Conservation (phyloP, 495 filamentous ascomycete genomes). For the Aspergillus nanangensis region DNA sequence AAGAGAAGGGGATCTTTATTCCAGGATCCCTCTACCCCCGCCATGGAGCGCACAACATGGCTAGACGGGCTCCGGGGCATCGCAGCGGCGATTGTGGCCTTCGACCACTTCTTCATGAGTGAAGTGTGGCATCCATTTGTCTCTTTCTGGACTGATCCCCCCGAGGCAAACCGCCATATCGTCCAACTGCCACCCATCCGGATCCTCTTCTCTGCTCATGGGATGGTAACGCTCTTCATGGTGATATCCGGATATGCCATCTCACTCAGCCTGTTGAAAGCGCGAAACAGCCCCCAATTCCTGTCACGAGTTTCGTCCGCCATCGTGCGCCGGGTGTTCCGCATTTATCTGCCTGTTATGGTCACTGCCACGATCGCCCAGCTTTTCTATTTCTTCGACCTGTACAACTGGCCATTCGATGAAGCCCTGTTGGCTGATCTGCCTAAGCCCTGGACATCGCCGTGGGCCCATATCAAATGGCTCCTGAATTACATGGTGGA, state of each 20-base stretch:
- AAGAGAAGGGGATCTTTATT: too few relatives aligned
- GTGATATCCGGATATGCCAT: constrained; percentile 60
- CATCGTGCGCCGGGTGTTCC: constrained; percentile 48
- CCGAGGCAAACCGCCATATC: constrained; percentile 36
- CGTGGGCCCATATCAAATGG: constrained; percentile 17
- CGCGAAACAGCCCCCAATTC: constrained; percentile 33
- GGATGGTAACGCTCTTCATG: constrained; percentile 62
- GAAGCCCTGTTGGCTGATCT: constrained; percentile 9
- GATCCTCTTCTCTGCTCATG: constrained; percentile 50
- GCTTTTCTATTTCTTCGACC: constrained; percentile 31
- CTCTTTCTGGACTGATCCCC: constrained; percentile 23
- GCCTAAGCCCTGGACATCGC: constrained; percentile 15
- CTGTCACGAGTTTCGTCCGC: constrained; percentile 39
- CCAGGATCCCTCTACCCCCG: too few relatives aligned
- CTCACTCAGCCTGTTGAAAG: constrained; percentile 47
- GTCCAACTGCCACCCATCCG: constrained; percentile 55
- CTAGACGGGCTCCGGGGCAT: constrained; percentile 26
- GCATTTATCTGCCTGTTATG: constrained; percentile 52
- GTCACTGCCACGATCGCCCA: constrained; percentile 42
- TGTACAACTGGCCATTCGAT: constrained; percentile 14
- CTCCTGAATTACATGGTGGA: constrained; percentile 30
- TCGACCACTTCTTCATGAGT: constrained; percentile 20
- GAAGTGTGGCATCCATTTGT: constrained; percentile 20
- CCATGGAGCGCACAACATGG: constrained; percentile 20
- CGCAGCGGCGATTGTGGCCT: constrained; percentile 21